A percentile compares a stretch with the other conserved stretches of the same genome.
These are phyloP conservation scores for Przewalskia tangutica DNA, from an alignment of 257 asterid species.

Conservation along the genomic window DNA sequence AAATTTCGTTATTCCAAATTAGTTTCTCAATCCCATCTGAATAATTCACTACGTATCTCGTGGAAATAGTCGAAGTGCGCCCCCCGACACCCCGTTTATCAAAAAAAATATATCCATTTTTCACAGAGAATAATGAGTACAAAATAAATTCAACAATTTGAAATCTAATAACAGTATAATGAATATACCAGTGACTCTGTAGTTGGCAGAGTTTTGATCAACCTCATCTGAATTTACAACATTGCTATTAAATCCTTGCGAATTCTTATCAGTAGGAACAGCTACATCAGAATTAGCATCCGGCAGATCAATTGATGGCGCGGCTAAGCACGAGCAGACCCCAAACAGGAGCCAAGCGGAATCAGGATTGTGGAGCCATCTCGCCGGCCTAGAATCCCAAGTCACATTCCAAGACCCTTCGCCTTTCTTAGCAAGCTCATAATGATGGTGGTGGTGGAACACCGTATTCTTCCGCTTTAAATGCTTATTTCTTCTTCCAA, in stretches of 20 bases:
- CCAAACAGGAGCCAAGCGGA: constrained; percentile 86
- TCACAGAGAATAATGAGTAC: background rate
- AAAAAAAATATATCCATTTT: background rate
- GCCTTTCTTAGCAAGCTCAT: constrained; percentile 28
- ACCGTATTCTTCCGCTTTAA: constrained; percentile 12
- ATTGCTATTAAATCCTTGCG: background rate
- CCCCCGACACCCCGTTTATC: too few relatives aligned
- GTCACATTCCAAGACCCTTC: constrained; percentile 93
- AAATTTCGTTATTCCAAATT: background rate
- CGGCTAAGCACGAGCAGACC: constrained; percentile 36
- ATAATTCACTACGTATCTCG: background rate
- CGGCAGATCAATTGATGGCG: constrained; percentile 17
- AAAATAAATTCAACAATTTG: background rate
- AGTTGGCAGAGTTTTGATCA: constrained; percentile 20
- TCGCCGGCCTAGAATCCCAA: constrained; percentile 88
- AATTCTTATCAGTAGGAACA: background rate
- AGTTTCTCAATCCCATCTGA: background rate
- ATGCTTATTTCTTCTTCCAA: constrained; percentile 9
- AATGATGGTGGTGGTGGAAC: constrained; percentile 37
- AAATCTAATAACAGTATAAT: background rate
- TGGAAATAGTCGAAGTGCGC: too few relatives aligned
- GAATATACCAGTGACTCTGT: constrained; percentile 47
- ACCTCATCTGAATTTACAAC: background rate
- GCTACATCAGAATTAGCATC: constrained; percentile 19
- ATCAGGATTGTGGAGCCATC: constrained; percentile 81